These are phyloP conservation scores for Geotrichum bryndzae DNA, from an alignment of 1,139 yeast genomes.

Conservation along the genomic window DNA sequence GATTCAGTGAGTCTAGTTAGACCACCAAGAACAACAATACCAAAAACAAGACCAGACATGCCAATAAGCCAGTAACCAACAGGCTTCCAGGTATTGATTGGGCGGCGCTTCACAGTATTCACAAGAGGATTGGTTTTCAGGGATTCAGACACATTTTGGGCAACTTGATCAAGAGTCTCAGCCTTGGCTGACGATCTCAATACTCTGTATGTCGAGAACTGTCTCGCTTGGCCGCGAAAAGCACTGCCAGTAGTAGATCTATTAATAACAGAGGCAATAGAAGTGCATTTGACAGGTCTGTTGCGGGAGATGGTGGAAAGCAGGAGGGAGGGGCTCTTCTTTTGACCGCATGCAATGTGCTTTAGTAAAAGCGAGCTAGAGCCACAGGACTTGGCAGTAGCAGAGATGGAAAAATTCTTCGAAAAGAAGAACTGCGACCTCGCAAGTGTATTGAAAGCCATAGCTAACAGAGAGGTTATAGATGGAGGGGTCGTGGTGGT, in stretches of 20 bases:
- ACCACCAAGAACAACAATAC: slow-evolving; percentile 95
- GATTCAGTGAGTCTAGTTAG: slow-evolving; percentile 91
- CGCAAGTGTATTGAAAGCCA: slow-evolving; percentile 25
- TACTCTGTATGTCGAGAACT: slow-evolving; percentile 14
- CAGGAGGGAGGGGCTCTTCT: neutral
- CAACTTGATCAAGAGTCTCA: slow-evolving; percentile 17
- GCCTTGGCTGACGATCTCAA: slow-evolving; percentile 10
- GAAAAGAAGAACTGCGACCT: slow-evolving; percentile 36
- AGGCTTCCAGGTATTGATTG: slow-evolving; percentile 30
- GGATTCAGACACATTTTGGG: slow-evolving; percentile 16
- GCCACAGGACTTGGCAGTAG: slow-evolving; percentile 30
- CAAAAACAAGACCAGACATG: slow-evolving; percentile 86
- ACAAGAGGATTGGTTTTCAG: slow-evolving; percentile 17
- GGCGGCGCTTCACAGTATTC: slow-evolving; percentile 22
- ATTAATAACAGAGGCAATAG: slow-evolving; percentile 1
- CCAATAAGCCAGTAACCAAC: slow-evolving; percentile 90
- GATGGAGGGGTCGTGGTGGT: neutral
- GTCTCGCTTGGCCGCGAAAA: neutral
- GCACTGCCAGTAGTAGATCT: neutral
- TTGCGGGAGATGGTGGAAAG: neutral
- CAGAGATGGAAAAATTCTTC: slow-evolving; percentile 27
- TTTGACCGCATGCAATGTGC: neutral
- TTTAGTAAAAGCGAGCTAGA: slow-evolving; percentile 21
- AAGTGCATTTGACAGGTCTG: slow-evolving; percentile 2
- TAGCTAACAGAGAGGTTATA: neutral